Evolutionary conservation across 345 rosid species (phyloP), one percentile per base, ranked within the genome.

Genomic region (Melaleuca alternifolia): DNA sequence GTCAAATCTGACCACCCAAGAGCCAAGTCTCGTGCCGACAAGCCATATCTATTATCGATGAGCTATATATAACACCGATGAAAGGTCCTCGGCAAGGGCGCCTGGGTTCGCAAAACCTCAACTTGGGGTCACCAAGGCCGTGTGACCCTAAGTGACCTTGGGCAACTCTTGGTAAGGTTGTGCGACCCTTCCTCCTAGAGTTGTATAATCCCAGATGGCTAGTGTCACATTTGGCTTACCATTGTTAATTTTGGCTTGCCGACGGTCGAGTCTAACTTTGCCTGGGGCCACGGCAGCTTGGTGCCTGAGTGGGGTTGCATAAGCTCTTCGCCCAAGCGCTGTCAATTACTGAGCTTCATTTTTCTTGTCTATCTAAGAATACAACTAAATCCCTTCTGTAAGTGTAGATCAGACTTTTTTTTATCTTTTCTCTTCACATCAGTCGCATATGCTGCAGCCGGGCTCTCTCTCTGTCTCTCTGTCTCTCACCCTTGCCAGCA

Each of bases 211-310:
- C 41, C 4, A 57, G 12, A 30, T 26, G 15, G 26, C 65, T 0
- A 0, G 0, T 57, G 12, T 3, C 13, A 11, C 3, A 59, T n/a
- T 59, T 59, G 71, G 37, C 18, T 59, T 16, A 59, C 0, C 53
- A 1, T 1, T 15, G 13, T 51, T 5, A 51, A 15, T 11, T 51
- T 51, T 13, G 0, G 53, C 18, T 51, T 13, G 53, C 16, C 0
- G 0, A 3, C 1, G 11, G 1, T 59, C 12, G n/a, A 16, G n/a
- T 59, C 9, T 30, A 0, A n/a, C 18, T 33, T 59, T 59, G 71
- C 33, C 33, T n/a, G 0, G 37, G 37, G 71, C 26, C 2, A 1
- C 0, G 1, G 18, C 0, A 8, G 4, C 33, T 26, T 5, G 8
- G 33, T 12, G 71, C 0, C 16, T 59, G 11, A 12, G 33, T 0